These are phyloP conservation scores for Lactarius indigo DNA, from an alignment of 768 basidiomycete species.

Conservation along the genomic window DNA sequence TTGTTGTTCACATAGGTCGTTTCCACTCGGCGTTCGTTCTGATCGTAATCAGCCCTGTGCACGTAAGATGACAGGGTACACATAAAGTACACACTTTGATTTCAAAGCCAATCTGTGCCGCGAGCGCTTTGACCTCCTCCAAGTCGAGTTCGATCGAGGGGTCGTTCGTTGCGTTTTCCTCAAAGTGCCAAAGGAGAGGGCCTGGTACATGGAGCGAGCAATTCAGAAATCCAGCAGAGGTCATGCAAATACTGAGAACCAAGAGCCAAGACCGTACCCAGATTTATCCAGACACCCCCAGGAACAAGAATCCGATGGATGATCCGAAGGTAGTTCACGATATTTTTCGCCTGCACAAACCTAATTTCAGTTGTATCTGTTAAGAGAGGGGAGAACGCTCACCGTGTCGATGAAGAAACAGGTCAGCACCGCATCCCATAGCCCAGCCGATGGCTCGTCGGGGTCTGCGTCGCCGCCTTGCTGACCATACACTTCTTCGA, in stretches of 20 bases:
- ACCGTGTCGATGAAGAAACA: constrained; percentile 99
- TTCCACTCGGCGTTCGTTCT: constrained; percentile 79
- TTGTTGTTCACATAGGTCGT: constrained; percentile 86
- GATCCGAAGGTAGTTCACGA: constrained; percentile 85
- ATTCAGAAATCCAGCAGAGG: not conserved
- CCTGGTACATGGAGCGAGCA: constrained; percentile 37
- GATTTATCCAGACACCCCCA: constrained; percentile 90
- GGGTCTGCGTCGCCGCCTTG: constrained; percentile 40
- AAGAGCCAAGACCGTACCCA: constrained; percentile 44
- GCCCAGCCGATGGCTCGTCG: constrained; percentile 64
- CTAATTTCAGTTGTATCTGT: not conserved
- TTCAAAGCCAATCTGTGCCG: constrained; percentile 73
- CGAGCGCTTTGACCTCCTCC: constrained; percentile 82
- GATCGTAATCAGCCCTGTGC: constrained; percentile 10
- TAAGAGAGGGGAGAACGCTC: constrained; percentile 25
- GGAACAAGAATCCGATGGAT: constrained; percentile 80
- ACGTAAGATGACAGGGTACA: not conserved
- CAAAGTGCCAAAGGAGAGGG: constrained; percentile 95
- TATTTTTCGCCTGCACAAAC: constrained; percentile 71
- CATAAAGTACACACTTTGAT: constrained; percentile 55
- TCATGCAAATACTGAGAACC: not conserved
- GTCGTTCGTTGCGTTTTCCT: constrained; percentile 80
- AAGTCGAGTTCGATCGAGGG: constrained; percentile 83
- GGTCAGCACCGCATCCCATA: constrained; percentile 88
- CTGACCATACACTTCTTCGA: constrained; percentile 84